Base-by-base conservation (phyloP, 805 yeast species). In the Pichia ethanolica region DNA sequence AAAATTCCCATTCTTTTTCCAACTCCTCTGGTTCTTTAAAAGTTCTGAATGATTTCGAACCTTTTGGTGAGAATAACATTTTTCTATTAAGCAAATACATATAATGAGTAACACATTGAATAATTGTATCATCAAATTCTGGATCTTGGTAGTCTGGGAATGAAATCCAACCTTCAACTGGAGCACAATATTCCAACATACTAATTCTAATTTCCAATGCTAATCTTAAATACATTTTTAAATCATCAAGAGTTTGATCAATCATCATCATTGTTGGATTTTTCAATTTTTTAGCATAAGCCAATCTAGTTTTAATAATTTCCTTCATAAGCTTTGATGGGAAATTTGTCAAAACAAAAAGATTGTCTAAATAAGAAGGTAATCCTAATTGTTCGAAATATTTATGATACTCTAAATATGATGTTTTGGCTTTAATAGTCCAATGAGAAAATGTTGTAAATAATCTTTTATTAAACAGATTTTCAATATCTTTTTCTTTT, bases 231-330 rank as follows among this genome's bases (percentile, higher is more conserved):
- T 88, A 89, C 2, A 82, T 75, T 56, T 82, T 82, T 62, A 91
- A 85, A 63, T 89, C 96, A 42, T 81, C 89, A 53, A 91, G 78
- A 77, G 89, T 84, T 67, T 91, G 97, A 65, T 93, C 99, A 57
- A 93, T 87, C 83, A 89, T 87, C 89, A 89, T 86, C 81, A 90
- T 79, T 0, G 97, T 89, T 1, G 97, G 96, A 58, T 84, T 86
- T 46, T 77, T 79, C 44, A 91, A 68, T 59, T 84, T 85, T 63
- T 78, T 74, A 3, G 97, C 96, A 62, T 87, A 89, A 1, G 75
- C 71, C 42, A 91, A 70, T 56, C 97, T 75, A 39, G 86, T 77
- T 35, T 76, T 75, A 40, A 90, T 83, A 46, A 88, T 77, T 58
- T 88, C 96, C 59, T 83, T 84, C 58, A 89, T 82, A 42, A 93